These are phyloP conservation scores for Phaeotremella fagi DNA, from an alignment of 768 basidiomycete species.

Conservation along the genomic window DNA sequence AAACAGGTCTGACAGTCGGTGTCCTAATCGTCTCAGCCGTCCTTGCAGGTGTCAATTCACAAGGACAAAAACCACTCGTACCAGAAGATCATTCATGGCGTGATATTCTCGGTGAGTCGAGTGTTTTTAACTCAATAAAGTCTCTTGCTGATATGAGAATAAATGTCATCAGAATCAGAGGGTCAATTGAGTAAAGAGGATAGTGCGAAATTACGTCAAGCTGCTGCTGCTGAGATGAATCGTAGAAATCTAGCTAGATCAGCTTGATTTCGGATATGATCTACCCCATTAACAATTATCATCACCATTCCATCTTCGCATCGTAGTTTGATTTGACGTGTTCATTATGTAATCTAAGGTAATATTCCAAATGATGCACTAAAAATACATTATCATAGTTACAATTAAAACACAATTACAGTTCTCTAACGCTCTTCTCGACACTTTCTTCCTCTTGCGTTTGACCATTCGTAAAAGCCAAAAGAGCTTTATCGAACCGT, in stretches of 20 bases:
- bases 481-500: too few species aligned
- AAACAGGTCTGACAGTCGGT: slow-evolving; percentile 38
- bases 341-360: too few species aligned
- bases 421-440: neutral
- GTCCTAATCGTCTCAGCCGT: slow-evolving; percentile 38
- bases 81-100: slow-evolving; percentile 42
- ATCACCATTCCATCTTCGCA: too few species aligned
- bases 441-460: neutral
- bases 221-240: neutral
- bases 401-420: too few species aligned
- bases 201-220: neutral
- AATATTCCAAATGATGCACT: too few species aligned
- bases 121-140: too few species aligned
- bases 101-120: slow-evolving; percentile 43
- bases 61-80: slow-evolving; percentile 10
- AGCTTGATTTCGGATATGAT: too few species aligned
- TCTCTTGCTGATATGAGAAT: neutral
- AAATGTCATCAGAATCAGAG: neutral
- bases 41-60: slow-evolving; percentile 27
- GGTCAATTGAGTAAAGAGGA: neutral
- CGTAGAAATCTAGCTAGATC: too few species aligned
- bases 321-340: too few species aligned
- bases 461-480: neutral
- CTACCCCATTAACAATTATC: too few species aligned
- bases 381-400: too few species aligned